phyloP scores from a whole-genome alignment of 2,329 filamentous ascomycete species.

The Chrysosporium queenslandicum region DNA sequence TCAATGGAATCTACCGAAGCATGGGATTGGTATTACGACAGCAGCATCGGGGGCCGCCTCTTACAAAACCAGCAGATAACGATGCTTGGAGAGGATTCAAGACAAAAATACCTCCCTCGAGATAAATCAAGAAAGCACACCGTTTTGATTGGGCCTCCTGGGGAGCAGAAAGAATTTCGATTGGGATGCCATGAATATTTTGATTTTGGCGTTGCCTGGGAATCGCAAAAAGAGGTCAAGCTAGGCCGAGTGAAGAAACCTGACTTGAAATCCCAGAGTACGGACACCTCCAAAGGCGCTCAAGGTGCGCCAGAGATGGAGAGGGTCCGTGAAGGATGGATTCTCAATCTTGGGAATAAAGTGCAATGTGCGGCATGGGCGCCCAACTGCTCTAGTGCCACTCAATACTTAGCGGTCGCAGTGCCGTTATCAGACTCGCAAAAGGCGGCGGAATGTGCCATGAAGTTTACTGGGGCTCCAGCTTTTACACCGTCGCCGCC shows the following conservation, averaged over 20 bases:
- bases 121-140: slow-evolving; percentile 27
- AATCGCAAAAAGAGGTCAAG: slow-evolving; percentile 14
- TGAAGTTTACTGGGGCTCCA: slow-evolving; percentile 31
- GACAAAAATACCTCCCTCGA: slow-evolving; percentile 36
- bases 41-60: slow-evolving; percentile 35
- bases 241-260: slow-evolving; percentile 15
- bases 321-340: slow-evolving; percentile 39
- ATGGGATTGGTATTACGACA: slow-evolving; percentile 46
- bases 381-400: slow-evolving; percentile 35
- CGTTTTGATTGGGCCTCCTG: slow-evolving; percentile 44
- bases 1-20: slow-evolving; percentile 38
- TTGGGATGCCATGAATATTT: slow-evolving; percentile 37
- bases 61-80: slow-evolving; percentile 32
- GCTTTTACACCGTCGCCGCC: slow-evolving; percentile 43
- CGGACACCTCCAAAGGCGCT: slow-evolving; percentile 1
- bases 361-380: slow-evolving; percentile 43
- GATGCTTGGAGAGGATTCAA: slow-evolving; percentile 30
- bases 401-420: slow-evolving; percentile 48
- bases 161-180: slow-evolving; percentile 35
- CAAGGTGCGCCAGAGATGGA: slow-evolving; percentile 13
- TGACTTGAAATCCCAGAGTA: background rate
- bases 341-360: slow-evolving; percentile 47
- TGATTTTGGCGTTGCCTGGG: slow-evolving; percentile 40
- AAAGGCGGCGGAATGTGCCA: slow-evolving; percentile 24
- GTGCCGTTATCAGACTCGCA: slow-evolving; percentile 33